phyloP scores from a whole-genome alignment of 2,329 filamentous ascomycete genomes.

The Monilinia fructicola region DNA sequence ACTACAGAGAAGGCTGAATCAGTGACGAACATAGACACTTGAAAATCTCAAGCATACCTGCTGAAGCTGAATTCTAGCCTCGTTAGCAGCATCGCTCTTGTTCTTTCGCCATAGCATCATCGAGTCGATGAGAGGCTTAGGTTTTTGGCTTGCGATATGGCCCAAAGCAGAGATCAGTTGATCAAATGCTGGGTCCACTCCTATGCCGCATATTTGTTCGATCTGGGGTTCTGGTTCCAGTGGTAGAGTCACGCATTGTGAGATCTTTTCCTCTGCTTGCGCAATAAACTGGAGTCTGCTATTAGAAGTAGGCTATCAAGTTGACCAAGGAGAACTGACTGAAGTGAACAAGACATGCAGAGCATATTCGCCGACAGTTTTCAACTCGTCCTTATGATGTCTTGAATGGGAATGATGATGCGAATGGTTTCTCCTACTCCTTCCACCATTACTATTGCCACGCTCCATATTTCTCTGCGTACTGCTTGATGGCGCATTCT shows the following conservation, averaged over 20 bases:
- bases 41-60: conserved; percentile 42
- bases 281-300: conserved; percentile 69
- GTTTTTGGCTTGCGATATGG: conserved; percentile 90
- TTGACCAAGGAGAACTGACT: conserved; percentile 48
- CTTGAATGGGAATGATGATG: conserved; percentile 66
- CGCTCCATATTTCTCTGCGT: conserved; percentile 57
- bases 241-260: conserved; percentile 77
- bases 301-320: conserved; percentile 35
- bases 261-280: conserved; percentile 94
- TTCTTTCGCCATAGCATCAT: conserved; percentile 98
- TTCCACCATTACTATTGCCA: conserved; percentile 57
- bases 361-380: conserved; percentile 97
- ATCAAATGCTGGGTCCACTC: conserved; percentile 85
- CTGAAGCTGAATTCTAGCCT: conserved; percentile 60
- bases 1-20: conserved; percentile 26
- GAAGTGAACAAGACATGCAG: conserved; percentile 95
- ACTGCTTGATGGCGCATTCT: conserved; percentile 46
- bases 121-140: conserved; percentile 91
- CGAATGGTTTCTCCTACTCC: conserved; percentile 69
- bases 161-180: conserved; percentile 91
- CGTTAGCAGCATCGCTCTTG: conserved; percentile 84
- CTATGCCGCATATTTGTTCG: conserved; percentile 86
- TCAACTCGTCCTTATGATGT: conserved; percentile 70
- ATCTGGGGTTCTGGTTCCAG: conserved; percentile 81
- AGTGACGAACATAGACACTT: conserved; percentile 6